Evolutionary conservation across 352 stramenopile genomes (phyloP), one percentile per base, ranked within the genome.

Genomic region (Pilasporangium apinafurcum): DNA sequence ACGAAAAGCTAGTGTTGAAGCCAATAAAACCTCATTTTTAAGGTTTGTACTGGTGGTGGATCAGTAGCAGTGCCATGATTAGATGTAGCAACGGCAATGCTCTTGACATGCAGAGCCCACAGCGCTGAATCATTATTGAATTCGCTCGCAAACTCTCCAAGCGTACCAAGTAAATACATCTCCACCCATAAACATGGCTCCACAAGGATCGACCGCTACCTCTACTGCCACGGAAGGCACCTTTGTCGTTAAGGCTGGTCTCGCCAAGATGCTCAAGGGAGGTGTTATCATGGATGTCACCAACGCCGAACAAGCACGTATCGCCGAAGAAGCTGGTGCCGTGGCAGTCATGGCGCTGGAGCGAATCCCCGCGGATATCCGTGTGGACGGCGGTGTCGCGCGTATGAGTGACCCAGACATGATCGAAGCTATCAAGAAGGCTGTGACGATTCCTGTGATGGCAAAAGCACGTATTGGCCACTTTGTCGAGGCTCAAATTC

Each of bases 371-470:
- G 95, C 96, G 26, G 96, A 99, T 67, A 98, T 99, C 60, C 91
- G 96, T 49, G 62, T 74, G 32, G 92, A 98, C 53, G 96, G 96
- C 26, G 95, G 96, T 25, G 95, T 98, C 8, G 96, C 96, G 5
- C 92, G 96, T 44, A 98, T 98, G 95, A 97, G 83, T 30, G 96
- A 99, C 69, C 96, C 96, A 12, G 55, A 93, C 48, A 97, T 99
- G 83, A 98, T 99, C 55, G 76, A 94, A 30, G 91, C 94, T 57
- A 99, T 99, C 69, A 98, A 99, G 73, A 97, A 97, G 52, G 95
- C 94, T 9, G 96, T 99, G 27, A 98, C 92, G 25, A 99, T 99
- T 56, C 96, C 96, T 12, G 96, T 99, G 28, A 99, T 99, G 96
- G 96, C 96, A 35, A 99, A 99, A 79, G 91, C 85, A 21, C 90